A percentile compares a stretch with the other conserved stretches of the same genome.
Evolutionary conservation across 2,329 filamentous ascomycete species (phyloP).

Genomic region (Arthroderma sp.): DNA sequence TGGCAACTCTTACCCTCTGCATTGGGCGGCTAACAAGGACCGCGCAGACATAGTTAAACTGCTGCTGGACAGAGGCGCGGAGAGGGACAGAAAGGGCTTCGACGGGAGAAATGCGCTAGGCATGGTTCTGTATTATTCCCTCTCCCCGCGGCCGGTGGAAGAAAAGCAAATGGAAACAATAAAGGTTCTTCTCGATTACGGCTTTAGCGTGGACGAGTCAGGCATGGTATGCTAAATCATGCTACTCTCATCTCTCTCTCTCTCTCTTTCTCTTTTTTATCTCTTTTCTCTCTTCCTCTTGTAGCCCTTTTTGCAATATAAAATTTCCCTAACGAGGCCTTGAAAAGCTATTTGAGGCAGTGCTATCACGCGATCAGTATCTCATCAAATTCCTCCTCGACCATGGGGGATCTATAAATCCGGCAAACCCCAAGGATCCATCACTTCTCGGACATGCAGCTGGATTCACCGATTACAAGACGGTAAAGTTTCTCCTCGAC

Average conservation of each 20-base stretch:
- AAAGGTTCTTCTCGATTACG: slow-evolving; percentile 1
- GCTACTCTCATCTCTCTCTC: neutral
- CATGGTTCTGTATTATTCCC: slow-evolving; percentile 4
- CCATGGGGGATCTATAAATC: neutral
- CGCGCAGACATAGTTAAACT: slow-evolving; percentile 1
- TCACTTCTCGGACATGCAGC: slow-evolving; percentile 1
- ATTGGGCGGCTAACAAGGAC: slow-evolving; percentile 5
- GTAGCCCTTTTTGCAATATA: neutral
- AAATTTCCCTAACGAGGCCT: neutral
- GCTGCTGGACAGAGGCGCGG: slow-evolving; percentile 1
- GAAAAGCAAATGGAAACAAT: slow-evolving; percentile 2
- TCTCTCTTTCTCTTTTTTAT: neutral
- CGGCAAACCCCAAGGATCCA: neutral
- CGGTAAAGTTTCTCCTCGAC: slow-evolving; percentile 4
- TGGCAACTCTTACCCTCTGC: slow-evolving; percentile 2
- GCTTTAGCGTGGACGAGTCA: slow-evolving; percentile 2
- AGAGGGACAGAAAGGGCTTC: slow-evolving; percentile 1
- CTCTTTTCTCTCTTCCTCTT: neutral
- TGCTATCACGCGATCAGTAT: neutral
- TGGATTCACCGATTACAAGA: slow-evolving; percentile 5
- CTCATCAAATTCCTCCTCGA: slow-evolving; percentile 6
- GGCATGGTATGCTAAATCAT: slow-evolving; percentile 2
- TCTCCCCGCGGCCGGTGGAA: neutral
- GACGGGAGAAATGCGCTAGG: slow-evolving; percentile 1
- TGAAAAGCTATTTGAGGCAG: slow-evolving; percentile 5